A percentile compares a stretch with the other conserved stretches of the same genome.
Conservation (phyloP, 768 basidiomycete species). For the Cyathus striatus region DNA sequence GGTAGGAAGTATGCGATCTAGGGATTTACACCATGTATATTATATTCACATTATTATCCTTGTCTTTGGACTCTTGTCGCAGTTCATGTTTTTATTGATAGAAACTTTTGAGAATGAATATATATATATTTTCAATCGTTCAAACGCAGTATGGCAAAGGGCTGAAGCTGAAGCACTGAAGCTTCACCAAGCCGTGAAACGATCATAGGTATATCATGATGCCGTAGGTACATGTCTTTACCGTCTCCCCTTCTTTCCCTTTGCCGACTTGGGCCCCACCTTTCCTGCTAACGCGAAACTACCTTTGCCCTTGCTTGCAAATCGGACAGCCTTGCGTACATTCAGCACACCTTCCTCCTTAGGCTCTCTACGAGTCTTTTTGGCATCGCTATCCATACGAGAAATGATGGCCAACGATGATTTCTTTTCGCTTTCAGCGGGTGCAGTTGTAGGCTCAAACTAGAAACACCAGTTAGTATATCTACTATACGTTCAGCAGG, state of each 20-base stretch:
- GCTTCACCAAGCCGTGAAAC: neutral
- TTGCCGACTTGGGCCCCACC: slow-evolving; percentile 20
- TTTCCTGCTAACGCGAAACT: slow-evolving; percentile 47
- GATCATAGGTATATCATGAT: too few relatives aligned
- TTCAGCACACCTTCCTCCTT: slow-evolving; percentile 64
- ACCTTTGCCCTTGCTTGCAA: slow-evolving; percentile 67
- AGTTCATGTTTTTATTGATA: slow-evolving; percentile 3
- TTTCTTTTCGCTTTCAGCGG: slow-evolving; percentile 63
- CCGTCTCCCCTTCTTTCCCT: slow-evolving; percentile 14
- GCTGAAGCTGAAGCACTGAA: slow-evolving; percentile 1
- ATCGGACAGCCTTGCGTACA: slow-evolving; percentile 82
- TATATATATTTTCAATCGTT: slow-evolving; percentile 10
- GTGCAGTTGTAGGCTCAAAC: slow-evolving; percentile 82
- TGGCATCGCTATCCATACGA: slow-evolving; percentile 68
- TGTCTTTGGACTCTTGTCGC: neutral
- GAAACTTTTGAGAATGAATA: slow-evolving; percentile 6
- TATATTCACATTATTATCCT: slow-evolving; percentile 3
- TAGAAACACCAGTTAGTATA: too few relatives aligned
- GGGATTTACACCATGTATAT: slow-evolving; percentile 5
- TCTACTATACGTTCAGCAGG: too few relatives aligned
- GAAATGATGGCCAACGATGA: slow-evolving; percentile 71
- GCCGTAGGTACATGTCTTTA: too few relatives aligned
- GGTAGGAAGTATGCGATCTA: neutral
- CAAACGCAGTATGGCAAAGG: neutral
- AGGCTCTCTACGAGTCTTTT: slow-evolving; percentile 49